A percentile compares a stretch with the other conserved stretches of the same genome.
These are phyloP conservation scores for Exutisphaerella laricina DNA, from an alignment of 2,329 filamentous ascomycete genomes.

Conservation along the genomic window DNA sequence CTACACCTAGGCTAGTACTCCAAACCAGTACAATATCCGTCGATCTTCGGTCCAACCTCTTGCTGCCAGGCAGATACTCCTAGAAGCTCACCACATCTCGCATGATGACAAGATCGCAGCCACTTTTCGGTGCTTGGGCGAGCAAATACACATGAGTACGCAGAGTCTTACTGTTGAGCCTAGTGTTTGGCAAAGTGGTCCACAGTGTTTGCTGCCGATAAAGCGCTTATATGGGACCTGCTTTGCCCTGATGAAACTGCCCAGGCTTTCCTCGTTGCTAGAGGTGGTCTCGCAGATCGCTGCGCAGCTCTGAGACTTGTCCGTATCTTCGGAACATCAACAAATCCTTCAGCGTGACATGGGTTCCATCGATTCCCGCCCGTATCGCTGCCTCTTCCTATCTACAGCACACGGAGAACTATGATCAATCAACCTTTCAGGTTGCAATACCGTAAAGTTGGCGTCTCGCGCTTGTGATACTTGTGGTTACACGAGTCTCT, in stretches of 20 bases:
- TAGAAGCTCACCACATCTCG: slow-evolving; percentile 38
- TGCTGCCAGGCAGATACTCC: slow-evolving; percentile 10
- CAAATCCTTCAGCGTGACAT: not conserved
- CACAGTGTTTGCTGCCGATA: slow-evolving; percentile 28
- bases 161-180: slow-evolving; percentile 23
- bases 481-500: not conserved
- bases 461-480: no score
- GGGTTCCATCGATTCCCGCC: no score
- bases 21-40: no score
- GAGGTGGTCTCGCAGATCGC: slow-evolving; percentile 24
- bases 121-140: slow-evolving; percentile 42
- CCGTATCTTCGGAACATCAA: slow-evolving; percentile 22
- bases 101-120: slow-evolving; percentile 47
- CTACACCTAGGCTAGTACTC: no score
- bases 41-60: no score
- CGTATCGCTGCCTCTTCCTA: no score
- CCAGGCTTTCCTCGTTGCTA: slow-evolving; percentile 41
- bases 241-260: slow-evolving; percentile 48
- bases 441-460: no score
- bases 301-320: slow-evolving; percentile 12
- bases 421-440: no score
- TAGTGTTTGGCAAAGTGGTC: slow-evolving; percentile 11
- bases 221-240: slow-evolving; percentile 39
- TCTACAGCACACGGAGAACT: no score
- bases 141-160: slow-evolving; percentile 36